Evolutionary conservation across 805 yeast species (phyloP).

Genomic region (Metschnikowia reukaufii): DNA sequence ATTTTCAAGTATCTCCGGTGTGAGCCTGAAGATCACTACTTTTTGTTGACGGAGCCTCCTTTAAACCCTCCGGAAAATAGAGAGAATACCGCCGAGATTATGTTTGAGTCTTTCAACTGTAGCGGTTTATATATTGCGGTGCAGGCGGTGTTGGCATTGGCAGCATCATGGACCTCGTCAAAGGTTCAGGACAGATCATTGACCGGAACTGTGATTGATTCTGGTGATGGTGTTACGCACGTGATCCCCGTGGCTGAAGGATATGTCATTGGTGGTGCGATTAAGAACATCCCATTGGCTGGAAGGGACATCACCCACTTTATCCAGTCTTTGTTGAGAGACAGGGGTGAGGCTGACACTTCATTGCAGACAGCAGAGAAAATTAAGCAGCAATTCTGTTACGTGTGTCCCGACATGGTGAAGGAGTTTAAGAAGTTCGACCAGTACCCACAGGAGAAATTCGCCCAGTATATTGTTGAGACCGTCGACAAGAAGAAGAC

Average conservation of each 20-base stretch:
- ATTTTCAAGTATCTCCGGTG: slow-evolving; percentile 95
- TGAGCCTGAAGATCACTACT: slow-evolving; percentile 98
- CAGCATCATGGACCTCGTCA: slow-evolving; percentile 98
- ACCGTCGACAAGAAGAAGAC: slow-evolving; percentile 62
- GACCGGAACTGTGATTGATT: slow-evolving; percentile 97
- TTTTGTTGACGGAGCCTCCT: slow-evolving; percentile 96
- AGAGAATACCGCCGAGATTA: slow-evolving; percentile 97
- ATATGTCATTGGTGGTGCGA: slow-evolving; percentile 95
- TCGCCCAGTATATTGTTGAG: slow-evolving; percentile 90
- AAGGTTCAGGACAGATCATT: slow-evolving; percentile 92
- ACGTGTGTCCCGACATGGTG: slow-evolving; percentile 96
- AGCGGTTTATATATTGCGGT: slow-evolving; percentile 98
- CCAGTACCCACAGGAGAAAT: slow-evolving; percentile 81
- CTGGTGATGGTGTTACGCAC: slow-evolving; percentile 99
- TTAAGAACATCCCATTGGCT: slow-evolving; percentile 96
- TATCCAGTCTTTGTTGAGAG: slow-evolving; percentile 90
- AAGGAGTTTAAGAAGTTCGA: slow-evolving; percentile 95
- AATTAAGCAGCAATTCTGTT: slow-evolving; percentile 95
- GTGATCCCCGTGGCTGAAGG: slow-evolving; percentile 99
- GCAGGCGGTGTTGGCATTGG: slow-evolving; percentile 96
- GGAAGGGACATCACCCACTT: slow-evolving; percentile 96
- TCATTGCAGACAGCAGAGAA: slow-evolving; percentile 93
- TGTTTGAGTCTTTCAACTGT: slow-evolving; percentile 98
- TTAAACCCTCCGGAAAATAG: slow-evolving; percentile 99
- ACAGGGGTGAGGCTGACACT: slow-evolving; percentile 94